phyloP scores from a whole-genome alignment of 495 filamentous ascomycete genomes.

The Staphylotrichum tortipilum region DNA sequence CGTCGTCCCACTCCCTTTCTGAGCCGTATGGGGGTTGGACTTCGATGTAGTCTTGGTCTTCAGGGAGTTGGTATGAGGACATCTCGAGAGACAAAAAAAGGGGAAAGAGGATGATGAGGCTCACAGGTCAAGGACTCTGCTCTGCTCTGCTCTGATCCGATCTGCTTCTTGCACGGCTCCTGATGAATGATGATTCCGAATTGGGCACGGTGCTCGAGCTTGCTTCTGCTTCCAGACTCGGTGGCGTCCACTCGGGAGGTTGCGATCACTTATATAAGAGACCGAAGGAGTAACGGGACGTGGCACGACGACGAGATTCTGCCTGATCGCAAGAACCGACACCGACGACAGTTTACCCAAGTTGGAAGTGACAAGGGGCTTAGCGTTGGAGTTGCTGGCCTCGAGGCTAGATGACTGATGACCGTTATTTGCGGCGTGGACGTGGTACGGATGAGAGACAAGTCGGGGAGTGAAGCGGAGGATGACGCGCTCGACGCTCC shows the following conservation, averaged over 20 bases:
- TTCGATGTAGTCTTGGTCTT: slow-evolving; percentile 17
- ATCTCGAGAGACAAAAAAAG: slow-evolving; percentile 10
- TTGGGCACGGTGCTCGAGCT: slow-evolving; percentile 5
- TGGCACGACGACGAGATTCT: not conserved
- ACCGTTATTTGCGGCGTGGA: slow-evolving; percentile 12
- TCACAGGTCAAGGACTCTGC: slow-evolving; percentile 16
- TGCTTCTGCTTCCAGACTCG: slow-evolving; percentile 3
- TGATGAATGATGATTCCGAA: slow-evolving; percentile 6
- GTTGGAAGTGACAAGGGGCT: slow-evolving; percentile 17
- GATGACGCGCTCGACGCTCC: slow-evolving; percentile 13
- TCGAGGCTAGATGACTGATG: not conserved
- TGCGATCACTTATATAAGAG: slow-evolving; percentile 11
- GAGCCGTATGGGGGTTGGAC: slow-evolving; percentile 2
- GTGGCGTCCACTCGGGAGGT: slow-evolving; percentile 11
- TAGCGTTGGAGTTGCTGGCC: slow-evolving; percentile 13
- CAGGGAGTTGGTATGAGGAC: slow-evolving; percentile 25
- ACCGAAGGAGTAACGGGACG: not conserved
- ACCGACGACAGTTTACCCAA: slow-evolving; percentile 6
- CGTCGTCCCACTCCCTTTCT: not conserved
- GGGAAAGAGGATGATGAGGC: slow-evolving; percentile 7
- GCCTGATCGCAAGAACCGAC: not conserved
- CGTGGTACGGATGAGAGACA: slow-evolving; percentile 5
- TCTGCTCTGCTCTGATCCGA: too few species aligned
- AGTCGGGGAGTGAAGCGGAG: slow-evolving; percentile 7
- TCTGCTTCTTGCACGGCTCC: slow-evolving; percentile 9